Conservation (phyloP, 768 basidiomycete genomes). For the Megacollybia marginata region DNA sequence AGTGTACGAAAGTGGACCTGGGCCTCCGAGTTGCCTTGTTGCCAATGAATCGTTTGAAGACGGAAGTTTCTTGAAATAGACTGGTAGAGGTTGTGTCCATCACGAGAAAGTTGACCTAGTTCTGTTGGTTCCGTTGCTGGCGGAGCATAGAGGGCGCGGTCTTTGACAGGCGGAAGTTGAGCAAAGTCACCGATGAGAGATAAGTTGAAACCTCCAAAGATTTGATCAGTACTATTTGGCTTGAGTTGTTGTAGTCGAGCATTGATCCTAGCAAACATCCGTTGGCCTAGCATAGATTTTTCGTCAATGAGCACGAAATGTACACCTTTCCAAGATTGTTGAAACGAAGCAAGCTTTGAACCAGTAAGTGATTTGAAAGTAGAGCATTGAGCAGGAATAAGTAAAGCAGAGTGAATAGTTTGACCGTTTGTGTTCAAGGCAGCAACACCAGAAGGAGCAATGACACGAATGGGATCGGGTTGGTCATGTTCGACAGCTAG, state of each 20-base stretch:
- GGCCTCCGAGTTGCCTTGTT: background rate
- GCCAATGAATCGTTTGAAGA: background rate
- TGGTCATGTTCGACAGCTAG: background rate
- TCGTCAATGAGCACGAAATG: constrained; percentile 5
- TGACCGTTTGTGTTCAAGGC: constrained; percentile 2
- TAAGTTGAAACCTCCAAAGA: constrained; percentile 1
- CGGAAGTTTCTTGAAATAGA: background rate
- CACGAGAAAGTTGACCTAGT: constrained; percentile 1
- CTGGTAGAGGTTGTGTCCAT: background rate
- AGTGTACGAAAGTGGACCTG: constrained; percentile 1
- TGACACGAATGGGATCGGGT: background rate
- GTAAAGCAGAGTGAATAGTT: constrained; percentile 3
- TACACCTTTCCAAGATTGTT: constrained; percentile 1
- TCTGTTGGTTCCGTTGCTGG: background rate
- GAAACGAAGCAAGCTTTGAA: background rate
- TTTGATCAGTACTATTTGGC: background rate
- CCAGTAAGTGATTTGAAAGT: constrained; percentile 3
- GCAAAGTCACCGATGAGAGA: constrained; percentile 2
- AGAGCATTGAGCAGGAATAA: background rate
- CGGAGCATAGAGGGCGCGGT: background rate
- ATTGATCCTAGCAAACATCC: background rate
- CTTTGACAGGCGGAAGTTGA: constrained; percentile 1
- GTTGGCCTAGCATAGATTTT: constrained; percentile 5
- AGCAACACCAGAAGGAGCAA: constrained; percentile 5
- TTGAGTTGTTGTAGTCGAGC: background rate